A percentile compares a stretch with the other conserved stretches of the same genome.
Evolutionary conservation across 1,284 basidiomycete species (phyloP).

Genomic region (Coniferiporia sulphurascens): DNA sequence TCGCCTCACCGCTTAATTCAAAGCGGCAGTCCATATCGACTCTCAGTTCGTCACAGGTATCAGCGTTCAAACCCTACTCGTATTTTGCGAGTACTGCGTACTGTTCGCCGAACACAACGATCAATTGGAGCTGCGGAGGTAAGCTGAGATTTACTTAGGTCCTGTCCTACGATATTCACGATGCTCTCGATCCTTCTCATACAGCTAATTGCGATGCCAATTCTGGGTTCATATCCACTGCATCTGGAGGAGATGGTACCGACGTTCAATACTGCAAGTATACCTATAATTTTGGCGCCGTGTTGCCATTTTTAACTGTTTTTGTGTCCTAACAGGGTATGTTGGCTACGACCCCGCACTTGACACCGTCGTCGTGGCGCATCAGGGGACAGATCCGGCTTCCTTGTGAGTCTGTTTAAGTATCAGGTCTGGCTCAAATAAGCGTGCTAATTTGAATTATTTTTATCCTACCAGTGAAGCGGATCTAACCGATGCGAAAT

Average conservation of each 20-base stretch:
- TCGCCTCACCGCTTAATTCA: conserved; percentile 1
- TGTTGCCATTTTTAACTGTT: background rate
- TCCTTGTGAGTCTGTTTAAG: conserved; percentile 23
- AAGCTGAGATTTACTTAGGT: background rate
- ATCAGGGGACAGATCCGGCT: conserved; percentile 30
- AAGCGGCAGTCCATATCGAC: conserved; percentile 34
- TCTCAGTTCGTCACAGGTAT: conserved; percentile 38
- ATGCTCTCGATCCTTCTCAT: background rate
- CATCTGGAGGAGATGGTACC: conserved; percentile 57
- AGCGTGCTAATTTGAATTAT: conserved; percentile 25
- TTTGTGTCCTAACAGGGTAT: conserved; percentile 27
- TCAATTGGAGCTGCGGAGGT: conserved; percentile 59
- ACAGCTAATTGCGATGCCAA: conserved; percentile 51
- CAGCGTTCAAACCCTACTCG: conserved; percentile 47
- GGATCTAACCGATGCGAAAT: conserved; percentile 50
- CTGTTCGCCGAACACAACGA: conserved; percentile 41
- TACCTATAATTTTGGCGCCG: conserved; percentile 13
- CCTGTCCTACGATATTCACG: background rate
- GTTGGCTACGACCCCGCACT: conserved; percentile 31
- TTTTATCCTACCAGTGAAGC: conserved; percentile 26
- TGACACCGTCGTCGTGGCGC: conserved; percentile 29
- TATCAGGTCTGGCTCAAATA: no score
- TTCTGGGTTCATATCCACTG: conserved; percentile 47
- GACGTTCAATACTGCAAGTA: conserved; percentile 42
- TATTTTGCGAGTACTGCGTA: conserved; percentile 53